A percentile compares a stretch with the other conserved stretches of the same genome.
These are phyloP conservation scores for Starmerella apicola DNA, from an alignment of 805 yeast genomes.

Conservation along the genomic window DNA sequence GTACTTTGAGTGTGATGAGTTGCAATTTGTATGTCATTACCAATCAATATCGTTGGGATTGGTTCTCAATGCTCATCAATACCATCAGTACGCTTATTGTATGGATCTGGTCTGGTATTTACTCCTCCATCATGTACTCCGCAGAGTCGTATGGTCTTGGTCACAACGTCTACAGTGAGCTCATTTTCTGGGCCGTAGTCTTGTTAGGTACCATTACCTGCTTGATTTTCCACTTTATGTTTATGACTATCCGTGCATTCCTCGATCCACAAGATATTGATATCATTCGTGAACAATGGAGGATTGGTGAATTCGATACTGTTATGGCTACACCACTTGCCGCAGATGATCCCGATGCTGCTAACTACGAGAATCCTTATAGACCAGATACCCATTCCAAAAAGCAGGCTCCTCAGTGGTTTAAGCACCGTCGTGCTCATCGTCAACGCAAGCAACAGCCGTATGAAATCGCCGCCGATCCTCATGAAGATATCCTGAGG, in stretches of 20 bases:
- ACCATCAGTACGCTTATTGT: conserved; percentile 47
- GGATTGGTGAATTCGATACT: conserved; percentile 37
- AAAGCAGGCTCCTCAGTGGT: conserved; percentile 3
- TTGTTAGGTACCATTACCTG: conserved; percentile 45
- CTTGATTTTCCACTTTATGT: conserved; percentile 49
- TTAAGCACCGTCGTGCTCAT: conserved; percentile 7
- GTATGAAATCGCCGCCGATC: conserved; percentile 17
- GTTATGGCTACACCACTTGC: conserved; percentile 25
- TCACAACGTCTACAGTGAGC: conserved; percentile 46
- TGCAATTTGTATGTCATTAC: conserved; percentile 55
- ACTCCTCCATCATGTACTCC: conserved; percentile 43
- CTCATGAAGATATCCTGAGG: conserved; percentile 17
- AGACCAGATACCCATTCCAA: conserved; percentile 15
- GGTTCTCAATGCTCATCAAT: conserved; percentile 45
- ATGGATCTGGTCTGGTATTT: conserved; percentile 73
- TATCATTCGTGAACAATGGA: conserved; percentile 51
- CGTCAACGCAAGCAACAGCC: conserved; percentile 13
- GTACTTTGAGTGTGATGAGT: conserved; percentile 50
- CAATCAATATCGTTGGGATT: conserved; percentile 70
- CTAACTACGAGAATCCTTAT: conserved; percentile 23
- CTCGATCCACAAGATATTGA: conserved; percentile 57
- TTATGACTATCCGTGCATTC: conserved; percentile 40
- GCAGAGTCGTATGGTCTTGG: conserved; percentile 56
- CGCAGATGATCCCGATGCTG: conserved; percentile 24
- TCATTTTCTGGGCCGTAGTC: conserved; percentile 52